A percentile compares a stretch with the other conserved stretches of the same genome.
These are phyloP conservation scores for Stipa capillata DNA, from an alignment of 176 grass and related monocot genomes.

Conservation along the genomic window DNA sequence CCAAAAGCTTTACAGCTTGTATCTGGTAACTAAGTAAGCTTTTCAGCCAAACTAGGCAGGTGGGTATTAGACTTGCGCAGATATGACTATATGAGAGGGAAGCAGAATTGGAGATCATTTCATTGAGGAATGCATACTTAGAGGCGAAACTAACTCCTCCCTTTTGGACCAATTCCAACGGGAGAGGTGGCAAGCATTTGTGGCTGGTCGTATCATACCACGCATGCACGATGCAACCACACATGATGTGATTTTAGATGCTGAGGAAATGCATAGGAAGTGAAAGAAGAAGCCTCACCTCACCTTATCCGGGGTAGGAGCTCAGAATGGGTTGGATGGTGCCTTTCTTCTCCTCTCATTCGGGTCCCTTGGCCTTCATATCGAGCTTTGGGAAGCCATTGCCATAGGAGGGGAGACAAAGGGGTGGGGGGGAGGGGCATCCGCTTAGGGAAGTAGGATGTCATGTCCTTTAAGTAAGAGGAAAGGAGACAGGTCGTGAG, in stretches of 20 bases:
- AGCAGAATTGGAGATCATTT: background rate
- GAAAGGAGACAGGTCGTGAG: background rate
- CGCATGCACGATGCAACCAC: background rate
- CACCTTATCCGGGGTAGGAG: background rate
- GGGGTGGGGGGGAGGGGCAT: background rate
- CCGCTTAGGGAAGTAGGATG: conserved; percentile 10
- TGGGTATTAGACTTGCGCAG: conserved; percentile 11
- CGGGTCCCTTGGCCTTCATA: background rate
- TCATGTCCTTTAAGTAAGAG: conserved; percentile 18
- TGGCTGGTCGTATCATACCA: background rate
- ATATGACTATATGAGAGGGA: background rate
- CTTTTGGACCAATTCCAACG: conserved; percentile 6
- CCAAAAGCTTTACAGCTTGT: conserved; percentile 25
- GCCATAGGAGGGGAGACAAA: background rate
- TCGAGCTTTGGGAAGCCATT: conserved; percentile 11
- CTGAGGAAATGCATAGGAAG: background rate
- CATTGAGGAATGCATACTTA: background rate
- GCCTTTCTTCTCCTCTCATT: background rate
- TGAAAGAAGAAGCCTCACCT: background rate
- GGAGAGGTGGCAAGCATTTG: background rate
- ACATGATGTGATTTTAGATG: background rate
- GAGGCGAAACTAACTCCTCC: background rate
- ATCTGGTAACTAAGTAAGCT: conserved; percentile 17
- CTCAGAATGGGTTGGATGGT: background rate
- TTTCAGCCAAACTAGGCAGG: conserved; percentile 9